These are phyloP conservation scores for Fusarium drepaniforme DNA, from an alignment of 2,329 filamentous ascomycete species.

Conservation along the genomic window DNA sequence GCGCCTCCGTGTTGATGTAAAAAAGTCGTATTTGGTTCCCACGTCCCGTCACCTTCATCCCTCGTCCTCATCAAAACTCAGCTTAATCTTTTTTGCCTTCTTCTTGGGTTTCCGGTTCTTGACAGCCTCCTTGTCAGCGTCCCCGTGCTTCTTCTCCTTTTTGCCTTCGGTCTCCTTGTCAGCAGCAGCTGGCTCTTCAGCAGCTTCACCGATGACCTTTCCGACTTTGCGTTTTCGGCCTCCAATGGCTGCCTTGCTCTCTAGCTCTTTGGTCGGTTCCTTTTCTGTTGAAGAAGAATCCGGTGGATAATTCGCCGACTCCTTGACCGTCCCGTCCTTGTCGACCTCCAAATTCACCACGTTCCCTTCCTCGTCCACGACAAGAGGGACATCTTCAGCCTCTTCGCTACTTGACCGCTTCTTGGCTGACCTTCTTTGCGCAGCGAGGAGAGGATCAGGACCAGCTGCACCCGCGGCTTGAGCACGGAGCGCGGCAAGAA, in stretches of 20 bases:
- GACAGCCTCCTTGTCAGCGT: constrained; percentile 44
- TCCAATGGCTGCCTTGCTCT: constrained; percentile 48
- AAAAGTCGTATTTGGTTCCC: not conserved
- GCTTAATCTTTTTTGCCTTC: constrained; percentile 73
- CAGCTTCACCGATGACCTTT: constrained; percentile 51
- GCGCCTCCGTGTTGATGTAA: not conserved
- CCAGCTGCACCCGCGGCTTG: constrained; percentile 62
- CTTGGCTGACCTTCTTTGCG: constrained; percentile 62
- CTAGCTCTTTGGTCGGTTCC: constrained; percentile 47
- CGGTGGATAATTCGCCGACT: constrained; percentile 37
- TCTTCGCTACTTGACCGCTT: constrained; percentile 74
- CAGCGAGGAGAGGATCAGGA: constrained; percentile 65
- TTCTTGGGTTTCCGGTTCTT: constrained; percentile 59
- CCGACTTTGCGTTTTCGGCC: constrained; percentile 67
- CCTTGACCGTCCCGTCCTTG: constrained; percentile 58
- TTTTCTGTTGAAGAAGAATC: constrained; percentile 45
- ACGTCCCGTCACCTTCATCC: constrained; percentile 47
- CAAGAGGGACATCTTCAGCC: constrained; percentile 81
- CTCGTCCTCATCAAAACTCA: constrained; percentile 75
- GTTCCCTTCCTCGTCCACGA: constrained; percentile 80
- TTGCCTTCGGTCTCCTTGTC: constrained; percentile 28
- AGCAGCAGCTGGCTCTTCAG: constrained; percentile 38
- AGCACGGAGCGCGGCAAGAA: constrained; percentile 69
- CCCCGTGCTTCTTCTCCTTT: constrained; percentile 20
- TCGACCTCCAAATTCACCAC: constrained; percentile 65